These are phyloP conservation scores for Periconia sp. DNA, from an alignment of 2,329 filamentous ascomycete genomes.

Conservation along the genomic window DNA sequence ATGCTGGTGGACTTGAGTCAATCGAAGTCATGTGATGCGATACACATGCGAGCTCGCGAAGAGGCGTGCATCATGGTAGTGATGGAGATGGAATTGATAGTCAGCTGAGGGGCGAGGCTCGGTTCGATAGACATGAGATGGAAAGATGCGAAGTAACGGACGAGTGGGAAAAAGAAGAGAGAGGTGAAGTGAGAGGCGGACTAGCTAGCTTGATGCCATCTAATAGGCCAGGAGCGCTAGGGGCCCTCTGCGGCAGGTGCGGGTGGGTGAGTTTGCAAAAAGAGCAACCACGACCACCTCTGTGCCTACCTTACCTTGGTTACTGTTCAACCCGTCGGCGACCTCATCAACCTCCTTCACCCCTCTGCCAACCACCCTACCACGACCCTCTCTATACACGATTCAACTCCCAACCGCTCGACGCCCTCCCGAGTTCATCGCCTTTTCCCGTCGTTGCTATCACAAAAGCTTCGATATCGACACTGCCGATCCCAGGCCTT, in stretches of 20 bases:
- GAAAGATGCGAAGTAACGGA: neutral
- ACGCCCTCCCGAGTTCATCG: neutral
- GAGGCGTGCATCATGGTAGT: too few relatives aligned
- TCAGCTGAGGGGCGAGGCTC: neutral
- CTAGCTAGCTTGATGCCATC: neutral
- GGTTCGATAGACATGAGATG: neutral
- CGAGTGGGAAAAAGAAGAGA: neutral
- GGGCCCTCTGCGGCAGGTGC: conserved; percentile 7
- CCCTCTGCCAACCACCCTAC: conserved; percentile 4
- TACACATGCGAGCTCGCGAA: too few relatives aligned
- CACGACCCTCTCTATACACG: neutral
- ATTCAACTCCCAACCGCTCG: neutral
- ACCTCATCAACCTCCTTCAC: conserved; percentile 6
- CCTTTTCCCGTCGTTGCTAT: neutral
- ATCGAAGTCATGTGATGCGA: too few relatives aligned
- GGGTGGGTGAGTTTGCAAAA: conserved; percentile 24
- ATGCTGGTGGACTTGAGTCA: too few relatives aligned
- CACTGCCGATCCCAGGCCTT: neutral
- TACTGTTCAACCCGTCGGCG: neutral
- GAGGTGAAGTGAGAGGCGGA: neutral
- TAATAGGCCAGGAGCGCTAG: conserved; percentile 18
- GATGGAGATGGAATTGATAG: too few relatives aligned
- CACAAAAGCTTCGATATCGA: neutral
- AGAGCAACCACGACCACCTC: conserved; percentile 26
- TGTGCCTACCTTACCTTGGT: conserved; percentile 20